These are phyloP conservation scores for Teratosphaeria destructans DNA, from an alignment of 2,329 filamentous ascomycete species.

Conservation along the genomic window DNA sequence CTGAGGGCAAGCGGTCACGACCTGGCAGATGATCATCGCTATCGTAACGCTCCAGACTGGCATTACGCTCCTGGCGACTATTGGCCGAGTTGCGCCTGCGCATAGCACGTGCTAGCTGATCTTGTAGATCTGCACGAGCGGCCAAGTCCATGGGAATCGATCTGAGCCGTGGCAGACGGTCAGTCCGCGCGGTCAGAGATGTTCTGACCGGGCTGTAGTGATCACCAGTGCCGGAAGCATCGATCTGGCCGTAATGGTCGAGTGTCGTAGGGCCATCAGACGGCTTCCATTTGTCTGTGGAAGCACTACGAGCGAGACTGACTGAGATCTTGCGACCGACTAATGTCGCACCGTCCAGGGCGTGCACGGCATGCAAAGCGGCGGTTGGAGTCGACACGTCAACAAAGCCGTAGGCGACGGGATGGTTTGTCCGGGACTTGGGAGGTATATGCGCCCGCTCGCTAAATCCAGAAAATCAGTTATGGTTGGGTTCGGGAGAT, in stretches of 20 bases:
- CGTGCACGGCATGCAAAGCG: slow-evolving; percentile 87
- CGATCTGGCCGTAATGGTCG: neutral
- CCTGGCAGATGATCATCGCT: neutral
- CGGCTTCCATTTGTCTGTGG: neutral
- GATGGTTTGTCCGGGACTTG: slow-evolving; percentile 96
- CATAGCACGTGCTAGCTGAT: neutral
- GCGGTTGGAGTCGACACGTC: slow-evolving; percentile 90
- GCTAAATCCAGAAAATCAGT: slow-evolving; percentile 40
- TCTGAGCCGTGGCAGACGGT: neutral
- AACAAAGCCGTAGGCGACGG: slow-evolving; percentile 97
- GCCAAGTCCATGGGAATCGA: neutral
- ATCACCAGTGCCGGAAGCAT: neutral
- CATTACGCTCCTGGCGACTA: neutral
- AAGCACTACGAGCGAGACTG: slow-evolving; percentile 94
- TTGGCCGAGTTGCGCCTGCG: neutral
- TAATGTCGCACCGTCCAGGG: slow-evolving; percentile 95
- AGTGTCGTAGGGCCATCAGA: neutral
- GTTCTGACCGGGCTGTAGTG: neutral
- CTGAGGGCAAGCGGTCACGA: neutral
- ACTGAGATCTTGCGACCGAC: slow-evolving; percentile 98
- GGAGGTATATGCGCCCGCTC: slow-evolving; percentile 98
- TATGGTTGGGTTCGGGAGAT: neutral
- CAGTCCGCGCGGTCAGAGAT: neutral
- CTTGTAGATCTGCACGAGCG: neutral
- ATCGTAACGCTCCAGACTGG: neutral